These are phyloP conservation scores for Fomitopsis pinicola DNA, from an alignment of 1,284 basidiomycete species.

Conservation along the genomic window DNA sequence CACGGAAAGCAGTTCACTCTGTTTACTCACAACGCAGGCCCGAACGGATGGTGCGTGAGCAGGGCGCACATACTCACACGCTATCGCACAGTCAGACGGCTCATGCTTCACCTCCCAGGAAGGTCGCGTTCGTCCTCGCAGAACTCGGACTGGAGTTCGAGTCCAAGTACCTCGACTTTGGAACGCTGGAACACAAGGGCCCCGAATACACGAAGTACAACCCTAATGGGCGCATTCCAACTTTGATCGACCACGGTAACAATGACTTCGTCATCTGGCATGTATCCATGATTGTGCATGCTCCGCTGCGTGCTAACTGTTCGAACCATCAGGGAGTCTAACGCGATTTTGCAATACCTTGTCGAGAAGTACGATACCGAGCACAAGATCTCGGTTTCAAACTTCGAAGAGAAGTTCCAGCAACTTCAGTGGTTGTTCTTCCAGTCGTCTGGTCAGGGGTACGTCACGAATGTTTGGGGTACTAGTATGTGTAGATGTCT, in stretches of 20 bases:
- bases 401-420: slow-evolving; percentile 17
- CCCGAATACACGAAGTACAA: slow-evolving; percentile 5
- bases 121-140: slow-evolving; percentile 3
- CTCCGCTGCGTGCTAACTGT: too few relatives aligned
- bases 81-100: not conserved
- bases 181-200: slow-evolving; percentile 5
- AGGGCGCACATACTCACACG: not conserved
- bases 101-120: slow-evolving; percentile 2
- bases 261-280: slow-evolving; percentile 7
- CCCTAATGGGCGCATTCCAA: slow-evolving; percentile 7
- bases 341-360: slow-evolving; percentile 32
- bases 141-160: slow-evolving; percentile 6
- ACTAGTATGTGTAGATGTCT: not conserved
- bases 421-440: slow-evolving; percentile 29
- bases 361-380: slow-evolving; percentile 30
- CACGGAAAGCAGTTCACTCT: slow-evolving; percentile 23
- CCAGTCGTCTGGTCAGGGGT: slow-evolving; percentile 29
- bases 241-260: slow-evolving; percentile 7
- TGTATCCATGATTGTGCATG: not conserved
- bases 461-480: not conserved
- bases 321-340: slow-evolving; percentile 25
- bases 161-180: slow-evolving; percentile 10
- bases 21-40: slow-evolving; percentile 17
- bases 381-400: slow-evolving; percentile 23
- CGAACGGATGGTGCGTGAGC: slow-evolving; percentile 12